Evolutionary conservation across 2,329 filamentous ascomycete genomes (phyloP).

Genomic region (Penicillium freii): DNA sequence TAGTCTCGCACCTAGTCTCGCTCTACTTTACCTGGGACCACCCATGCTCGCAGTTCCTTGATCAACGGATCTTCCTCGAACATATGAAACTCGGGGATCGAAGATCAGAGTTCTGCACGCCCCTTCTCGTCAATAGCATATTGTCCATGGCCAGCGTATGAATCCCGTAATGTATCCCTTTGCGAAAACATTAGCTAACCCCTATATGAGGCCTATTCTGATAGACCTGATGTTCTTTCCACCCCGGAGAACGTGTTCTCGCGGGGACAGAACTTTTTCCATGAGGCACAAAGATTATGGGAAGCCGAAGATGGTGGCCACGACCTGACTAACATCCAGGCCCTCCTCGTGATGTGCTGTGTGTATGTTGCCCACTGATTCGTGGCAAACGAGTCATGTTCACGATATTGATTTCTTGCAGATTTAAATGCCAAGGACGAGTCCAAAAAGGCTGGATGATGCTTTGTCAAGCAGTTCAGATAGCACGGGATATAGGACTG

Average conservation of each 20-base stretch:
- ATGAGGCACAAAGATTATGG: slow-evolving; percentile 39
- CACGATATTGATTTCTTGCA: slow-evolving; percentile 22
- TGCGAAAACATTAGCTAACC: slow-evolving; percentile 7
- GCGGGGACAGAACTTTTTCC: slow-evolving; percentile 35
- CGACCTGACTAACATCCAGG: slow-evolving; percentile 38
- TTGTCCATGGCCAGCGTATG: slow-evolving; percentile 55
- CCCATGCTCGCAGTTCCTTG: slow-evolving; percentile 78
- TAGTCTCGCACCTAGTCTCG: slow-evolving; percentile 79
- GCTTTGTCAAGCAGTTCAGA: slow-evolving; percentile 33
- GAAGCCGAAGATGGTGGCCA: slow-evolving; percentile 34
- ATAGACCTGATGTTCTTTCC: slow-evolving; percentile 34
- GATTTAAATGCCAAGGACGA: slow-evolving; percentile 31
- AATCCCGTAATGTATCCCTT: neutral
- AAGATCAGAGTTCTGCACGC: slow-evolving; percentile 72
- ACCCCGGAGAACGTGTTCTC: slow-evolving; percentile 28
- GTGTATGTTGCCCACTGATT: slow-evolving; percentile 25
- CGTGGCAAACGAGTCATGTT: neutral
- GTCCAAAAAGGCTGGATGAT: slow-evolving; percentile 29
- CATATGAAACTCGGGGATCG: slow-evolving; percentile 34
- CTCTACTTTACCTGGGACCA: slow-evolving; percentile 97
- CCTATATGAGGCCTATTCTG: slow-evolving; percentile 39
- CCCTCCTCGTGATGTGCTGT: slow-evolving; percentile 35
- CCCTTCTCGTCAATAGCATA: slow-evolving; percentile 83
- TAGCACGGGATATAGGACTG: slow-evolving; percentile 34
- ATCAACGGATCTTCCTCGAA: slow-evolving; percentile 70